Evolutionary conservation across 345 rosid species (phyloP), one percentile per base, ranked within the genome.

Genomic region (Carallia brachiata): DNA sequence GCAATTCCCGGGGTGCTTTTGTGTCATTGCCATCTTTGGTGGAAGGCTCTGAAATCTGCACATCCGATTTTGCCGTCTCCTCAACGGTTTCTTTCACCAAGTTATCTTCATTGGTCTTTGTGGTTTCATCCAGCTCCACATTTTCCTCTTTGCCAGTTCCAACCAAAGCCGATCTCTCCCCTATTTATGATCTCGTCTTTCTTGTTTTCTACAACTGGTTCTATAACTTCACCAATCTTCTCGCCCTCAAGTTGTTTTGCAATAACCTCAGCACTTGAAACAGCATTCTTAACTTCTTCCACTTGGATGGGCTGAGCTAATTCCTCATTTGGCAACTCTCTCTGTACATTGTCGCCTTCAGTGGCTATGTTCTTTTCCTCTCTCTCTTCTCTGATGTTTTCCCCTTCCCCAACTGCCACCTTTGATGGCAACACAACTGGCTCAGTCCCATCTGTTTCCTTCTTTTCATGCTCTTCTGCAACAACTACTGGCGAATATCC

Each of bases 1-100:
- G 80, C 64, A 72, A 74, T 47, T 86, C 91, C 69, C 70, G 34
- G 36, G 77, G n/a, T 34, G 73, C 54, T 82, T 73, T 79, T n/a
- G 70, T 56, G 60, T 73, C 86, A 4, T 82, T 74, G 10, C 65
- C 77, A 23, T 77, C 85, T 73, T 80, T 19, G 31, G 60, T 55
- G 31, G 60, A 31, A 40, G 10, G n/a, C 31, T 28, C 71, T n/a
- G 47, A 30, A 10, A 27, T 39, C 54, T 53, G 50, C 16, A 28
- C 17, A 36, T 69, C 59, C 60, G 72, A 69, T 69, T 69, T 47
- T 17, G 37, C 47, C 8, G 34, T 54, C 50, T 53, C 69, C 8
- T 23, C 36, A 23, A 23, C 37, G 12, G 61, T 61, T 52, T 16
- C 73, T 12, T 52, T 62, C 66, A 50, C 67, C 12, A 53, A 52